A percentile compares a stretch with the other conserved stretches of the same genome.
Conservation (phyloP, 176 grass and related monocot genomes). For the Neostapfia colusana region DNA sequence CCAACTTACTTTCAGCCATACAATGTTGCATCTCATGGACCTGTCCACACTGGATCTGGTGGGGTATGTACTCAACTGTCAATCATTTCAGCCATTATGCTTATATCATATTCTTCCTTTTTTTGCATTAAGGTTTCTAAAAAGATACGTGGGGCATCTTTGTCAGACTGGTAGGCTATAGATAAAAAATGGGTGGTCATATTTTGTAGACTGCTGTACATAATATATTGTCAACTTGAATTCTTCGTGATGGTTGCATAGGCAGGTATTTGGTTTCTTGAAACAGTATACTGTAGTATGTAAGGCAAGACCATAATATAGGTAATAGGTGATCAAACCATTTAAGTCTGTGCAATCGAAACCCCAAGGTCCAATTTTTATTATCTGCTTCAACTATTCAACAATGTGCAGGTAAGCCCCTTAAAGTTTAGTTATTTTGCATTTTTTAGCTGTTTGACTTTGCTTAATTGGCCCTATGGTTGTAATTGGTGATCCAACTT, state of each 20-base stretch:
- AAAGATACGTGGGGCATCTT: background rate
- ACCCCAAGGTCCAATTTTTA: background rate
- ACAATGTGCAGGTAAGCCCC: background rate
- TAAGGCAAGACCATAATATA: background rate
- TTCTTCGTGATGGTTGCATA: background rate
- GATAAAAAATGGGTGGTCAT: background rate
- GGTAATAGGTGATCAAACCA: background rate
- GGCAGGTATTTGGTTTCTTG: background rate
- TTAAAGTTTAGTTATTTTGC: background rate
- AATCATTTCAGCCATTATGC: conserved; percentile 3
- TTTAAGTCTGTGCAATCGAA: background rate
- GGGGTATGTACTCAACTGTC: conserved; percentile 67
- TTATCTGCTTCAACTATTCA: background rate
- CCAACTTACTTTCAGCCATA: conserved; percentile 91
- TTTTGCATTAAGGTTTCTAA: background rate
- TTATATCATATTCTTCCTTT: conserved; percentile 4
- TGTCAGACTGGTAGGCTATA: background rate
- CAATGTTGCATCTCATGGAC: conserved; percentile 83
- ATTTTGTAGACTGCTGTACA: background rate
- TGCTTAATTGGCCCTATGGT: background rate
- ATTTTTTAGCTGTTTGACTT: background rate
- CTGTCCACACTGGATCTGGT: conserved; percentile 62
- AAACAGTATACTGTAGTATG: background rate
- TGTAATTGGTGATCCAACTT: background rate
- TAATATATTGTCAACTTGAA: background rate